phyloP scores from a whole-genome alignment of 169 alveolate species.

The Besnoitia besnoiti region DNA sequence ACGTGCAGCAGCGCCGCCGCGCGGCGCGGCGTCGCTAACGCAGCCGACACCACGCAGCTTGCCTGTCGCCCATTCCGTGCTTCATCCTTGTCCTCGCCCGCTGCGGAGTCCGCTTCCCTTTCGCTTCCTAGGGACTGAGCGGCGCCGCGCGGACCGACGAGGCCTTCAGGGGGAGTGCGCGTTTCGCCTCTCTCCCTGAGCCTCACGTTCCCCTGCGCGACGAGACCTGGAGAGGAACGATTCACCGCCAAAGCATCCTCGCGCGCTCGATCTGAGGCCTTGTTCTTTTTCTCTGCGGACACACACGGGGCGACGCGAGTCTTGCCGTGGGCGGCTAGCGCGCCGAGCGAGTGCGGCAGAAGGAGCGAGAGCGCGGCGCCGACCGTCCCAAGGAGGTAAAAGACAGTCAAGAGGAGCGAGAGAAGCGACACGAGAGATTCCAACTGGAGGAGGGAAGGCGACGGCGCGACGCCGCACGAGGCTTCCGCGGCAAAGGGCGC shows the following conservation, averaged over 20 bases:
- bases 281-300: too few species aligned
- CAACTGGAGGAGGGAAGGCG: neutral
- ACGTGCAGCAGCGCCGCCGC: neutral
- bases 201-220: neutral
- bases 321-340: neutral
- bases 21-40: too few species aligned
- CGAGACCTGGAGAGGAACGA: too few species aligned
- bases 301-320: neutral
- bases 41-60: neutral
- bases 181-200: neutral
- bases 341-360: neutral
- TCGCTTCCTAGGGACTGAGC: neutral
- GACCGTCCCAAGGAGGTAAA: neutral
- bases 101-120: neutral
- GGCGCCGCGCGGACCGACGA: neutral
- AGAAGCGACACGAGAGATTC: neutral
- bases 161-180: neutral
- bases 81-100: neutral
- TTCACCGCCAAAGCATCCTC: too few species aligned
- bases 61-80: neutral
- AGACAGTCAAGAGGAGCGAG: neutral
- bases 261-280: too few species aligned
- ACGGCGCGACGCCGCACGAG: too few species aligned
- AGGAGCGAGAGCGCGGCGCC: neutral
- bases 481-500: too few species aligned